Base-by-base conservation (phyloP, 164 flowering plant genomes). In the Macadamia tetraphylla region DNA sequence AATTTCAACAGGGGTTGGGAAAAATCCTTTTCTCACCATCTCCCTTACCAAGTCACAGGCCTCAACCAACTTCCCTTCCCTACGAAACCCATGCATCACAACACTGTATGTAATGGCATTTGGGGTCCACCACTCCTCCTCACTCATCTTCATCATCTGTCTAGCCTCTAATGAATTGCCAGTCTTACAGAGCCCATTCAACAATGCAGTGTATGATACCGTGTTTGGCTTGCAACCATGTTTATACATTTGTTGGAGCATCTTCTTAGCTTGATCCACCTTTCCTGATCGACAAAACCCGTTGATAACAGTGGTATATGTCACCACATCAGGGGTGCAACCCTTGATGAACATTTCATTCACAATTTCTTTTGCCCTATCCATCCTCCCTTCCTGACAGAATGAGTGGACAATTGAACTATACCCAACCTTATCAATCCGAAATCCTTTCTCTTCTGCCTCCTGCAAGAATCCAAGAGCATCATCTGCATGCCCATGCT, bases 71-170 rank as follows among this genome's bases (percentile, higher is more conserved):
- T 85, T 92, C 29, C 89, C 85, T 77, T 92, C 97, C 75, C 84
- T 85, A 14, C 89, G 89, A 66, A 90, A 75, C 70, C 98, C 98
- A 80, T 92, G 96, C 83, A 94, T 80, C 59, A 94, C 78, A 60
- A 81, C 95, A 71, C 97, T 83, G 57, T 87, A 92, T 18, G 95
- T 87, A 51, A 90, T 89, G 49, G 88, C 87, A 83, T 90, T 90
- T 18, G 98, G 98, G 15, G 76, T 83, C 98, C 97, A 94, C 89
- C 86, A 88, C 5, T 89, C 84, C 70, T 85, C 91, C 67, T 87
- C 94, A 67, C 96, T 84, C 66, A 63, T 67, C 52, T 81, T 78
- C 79, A 94, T 73, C 91, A 90, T 87, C 74, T 87, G 86, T 73
- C 88, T 85, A 30, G 98, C 98, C 76, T 90, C 94, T 10, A 62